Percentiles rank a stretch among this genome's conserved stretches.
Conservation (phyloP, 2,329 filamentous ascomycete species). For the Trichoderma arundinaceum region DNA sequence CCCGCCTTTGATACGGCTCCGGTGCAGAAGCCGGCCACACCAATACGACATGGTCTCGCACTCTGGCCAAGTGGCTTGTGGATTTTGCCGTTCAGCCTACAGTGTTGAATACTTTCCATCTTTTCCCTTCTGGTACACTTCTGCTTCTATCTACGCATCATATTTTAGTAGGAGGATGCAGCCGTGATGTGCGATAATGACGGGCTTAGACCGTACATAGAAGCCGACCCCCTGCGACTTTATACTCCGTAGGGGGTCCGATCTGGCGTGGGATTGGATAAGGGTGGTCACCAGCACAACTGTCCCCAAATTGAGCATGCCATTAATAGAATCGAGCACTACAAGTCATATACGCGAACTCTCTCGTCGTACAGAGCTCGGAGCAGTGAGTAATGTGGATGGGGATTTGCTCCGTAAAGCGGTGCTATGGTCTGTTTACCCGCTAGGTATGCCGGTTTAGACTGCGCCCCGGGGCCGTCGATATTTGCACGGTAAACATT, state of each 20-base stretch:
- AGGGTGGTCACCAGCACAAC: not conserved
- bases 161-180: not conserved
- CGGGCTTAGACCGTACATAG: no score
- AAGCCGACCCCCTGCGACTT: no score
- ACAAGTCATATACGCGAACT: not conserved
- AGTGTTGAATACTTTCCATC: not conserved
- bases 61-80: not conserved
- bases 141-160: not conserved
- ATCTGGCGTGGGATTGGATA: conserved; percentile 3
- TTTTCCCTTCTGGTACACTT: not conserved
- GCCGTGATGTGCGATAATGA: not conserved
- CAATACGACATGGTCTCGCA: not conserved
- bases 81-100: conserved; percentile 2
- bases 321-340: not conserved
- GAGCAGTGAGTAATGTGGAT: not conserved
- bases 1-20: not conserved
- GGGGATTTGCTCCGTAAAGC: not conserved
- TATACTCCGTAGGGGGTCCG: not conserved
- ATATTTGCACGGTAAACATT: conserved; percentile 6
- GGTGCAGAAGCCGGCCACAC: conserved; percentile 2
- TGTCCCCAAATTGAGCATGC: not conserved
- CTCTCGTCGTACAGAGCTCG: not conserved
- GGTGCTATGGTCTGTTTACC: not conserved
- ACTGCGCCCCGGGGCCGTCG: not conserved
- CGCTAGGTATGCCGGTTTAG: not conserved